Evolutionary conservation across 257 asterid genomes (phyloP).

Genomic region (Jacaranda copaia): DNA sequence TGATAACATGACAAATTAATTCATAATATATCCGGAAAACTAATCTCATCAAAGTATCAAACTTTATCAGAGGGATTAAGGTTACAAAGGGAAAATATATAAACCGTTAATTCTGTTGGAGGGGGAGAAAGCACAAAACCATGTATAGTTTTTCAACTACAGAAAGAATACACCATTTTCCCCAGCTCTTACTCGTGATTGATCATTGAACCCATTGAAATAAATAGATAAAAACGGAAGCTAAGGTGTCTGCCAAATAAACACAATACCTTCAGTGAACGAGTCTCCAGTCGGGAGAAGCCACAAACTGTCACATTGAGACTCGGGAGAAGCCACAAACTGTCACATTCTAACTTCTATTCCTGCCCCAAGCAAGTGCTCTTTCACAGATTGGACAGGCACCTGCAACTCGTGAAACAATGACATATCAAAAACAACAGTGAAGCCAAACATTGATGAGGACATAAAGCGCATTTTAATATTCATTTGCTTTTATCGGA

Average conservation of each 20-base stretch:
- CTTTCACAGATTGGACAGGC: constrained; percentile 42
- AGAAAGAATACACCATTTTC: too few relatives aligned
- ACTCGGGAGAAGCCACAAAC: too few relatives aligned
- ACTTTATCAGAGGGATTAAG: neutral
- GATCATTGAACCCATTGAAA: neutral
- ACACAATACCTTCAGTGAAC: neutral
- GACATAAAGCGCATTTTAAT: neutral
- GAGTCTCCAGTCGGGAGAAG: neutral
- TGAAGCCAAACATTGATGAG: neutral
- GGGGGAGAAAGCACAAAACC: too few relatives aligned
- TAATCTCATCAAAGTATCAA: too few relatives aligned
- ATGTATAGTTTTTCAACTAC: too few relatives aligned
- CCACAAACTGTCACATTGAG: neutral
- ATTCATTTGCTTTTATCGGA: neutral
- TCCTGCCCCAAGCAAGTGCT: constrained; percentile 33
- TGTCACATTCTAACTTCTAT: constrained; percentile 36
- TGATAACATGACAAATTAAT: too few relatives aligned
- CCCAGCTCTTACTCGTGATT: too few relatives aligned
- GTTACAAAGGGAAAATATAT: too few relatives aligned
- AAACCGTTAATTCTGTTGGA: too few relatives aligned
- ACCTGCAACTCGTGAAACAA: constrained; percentile 35
- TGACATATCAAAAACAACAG: neutral
- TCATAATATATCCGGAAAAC: too few relatives aligned
- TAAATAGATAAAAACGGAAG: neutral
- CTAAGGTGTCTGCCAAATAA: neutral